Evolutionary conservation across 148 eudicot species (phyloP), one percentile per base, ranked within the genome.

Genomic region (Euryodendron excelsum): DNA sequence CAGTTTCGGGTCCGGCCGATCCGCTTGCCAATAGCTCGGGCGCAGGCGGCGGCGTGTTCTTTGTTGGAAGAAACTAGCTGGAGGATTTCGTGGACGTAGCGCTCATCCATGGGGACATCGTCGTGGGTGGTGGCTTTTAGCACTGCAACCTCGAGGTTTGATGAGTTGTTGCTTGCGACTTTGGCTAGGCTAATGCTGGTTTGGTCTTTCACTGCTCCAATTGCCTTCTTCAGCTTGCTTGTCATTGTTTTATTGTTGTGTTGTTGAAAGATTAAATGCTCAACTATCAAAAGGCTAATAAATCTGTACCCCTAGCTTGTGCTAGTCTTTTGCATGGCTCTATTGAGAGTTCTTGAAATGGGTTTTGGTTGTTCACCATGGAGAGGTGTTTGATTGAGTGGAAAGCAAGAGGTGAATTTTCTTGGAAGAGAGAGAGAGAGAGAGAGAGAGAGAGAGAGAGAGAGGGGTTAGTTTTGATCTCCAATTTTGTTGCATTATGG

Each of bases 101-200:
- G 87, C 34, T 91, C 91, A 0, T 90, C 92, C 0, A 89, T 76
- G 0, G 94, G 93, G 21, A 82, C 55, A 20, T 84, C 88, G 10
- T 93, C 96, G 53, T 95, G 98, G 52, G 89, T 87, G 21, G 99
- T 95, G 71, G 96, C 97, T 65, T 86, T 95, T 30, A 95, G 90
- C 23, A 95, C 86, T 0, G 89, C 83, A 2, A 95, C 91, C 74
- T 93, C 97, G 1, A 95, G 88, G 72, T 76, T 80, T 17, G 92
- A 78, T 4, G 89, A 84, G 21, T 76, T 82, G 58, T 80, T 82
- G 74, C 80, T 87, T 1, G 86, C 80, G 52, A 93, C 97, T 75
- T 89, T 93, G 3, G 97, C 97, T 0, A 95, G 86, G 86, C 96
- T 86, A 34, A 95, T 95, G 92, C 98, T 95, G 21, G 97, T 91